Base-by-base conservation (phyloP, 2,329 filamentous ascomycete genomes). In the Sclerotinia sclerotiorum region DNA sequence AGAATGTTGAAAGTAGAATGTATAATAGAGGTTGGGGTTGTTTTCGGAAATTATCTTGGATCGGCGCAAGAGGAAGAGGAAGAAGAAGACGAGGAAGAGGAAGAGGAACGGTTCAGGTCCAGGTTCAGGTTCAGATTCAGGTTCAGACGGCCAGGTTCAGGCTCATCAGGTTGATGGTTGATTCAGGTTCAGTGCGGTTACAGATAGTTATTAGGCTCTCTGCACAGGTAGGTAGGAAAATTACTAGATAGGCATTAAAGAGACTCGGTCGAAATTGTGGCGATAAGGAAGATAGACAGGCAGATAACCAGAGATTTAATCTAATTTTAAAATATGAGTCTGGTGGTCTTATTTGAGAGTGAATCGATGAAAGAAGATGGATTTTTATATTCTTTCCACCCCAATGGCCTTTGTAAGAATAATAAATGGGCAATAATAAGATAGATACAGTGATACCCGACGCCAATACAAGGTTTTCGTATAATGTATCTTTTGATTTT, bases 161-260 rank as follows among this genome's bases (percentile, higher is more conserved):
- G 19, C n/a, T 64, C 48, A 48, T 42, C 39, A 42, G 13, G 39
- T 15, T 39, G 35, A 35, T 35, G 35, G 2, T 35, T 15, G 39
- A 5, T 42, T 42, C 39, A 42, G 17, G 61, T 54, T 64, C 61
- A 64, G 32, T 62, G 58, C 27, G 42, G 57, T 61, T 32, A 61
- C 42, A 61, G 39, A 21, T 48, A 48, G 42, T 21, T 35, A 29
- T 27, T 55, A 19, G 21, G 35, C 35, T 35, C 35, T 21, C 11
- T 35, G 52, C 11, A 55, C 27, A 21, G 29, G 52, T 55, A 8
- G n/a, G 49, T 35, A 1, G 32, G 32, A 39, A 39, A 17, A 54
- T 5, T 17, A 29, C 17, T 11, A n/a, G 52, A 32, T 3, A 19
- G 10, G 10, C 11, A 39, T 2, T 39, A 32, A 55, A 24, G 13